A percentile compares a stretch with the other conserved stretches of the same genome.
These are phyloP conservation scores for Nigrospora sphaerica DNA, from an alignment of 2,329 filamentous ascomycete species.

Conservation along the genomic window DNA sequence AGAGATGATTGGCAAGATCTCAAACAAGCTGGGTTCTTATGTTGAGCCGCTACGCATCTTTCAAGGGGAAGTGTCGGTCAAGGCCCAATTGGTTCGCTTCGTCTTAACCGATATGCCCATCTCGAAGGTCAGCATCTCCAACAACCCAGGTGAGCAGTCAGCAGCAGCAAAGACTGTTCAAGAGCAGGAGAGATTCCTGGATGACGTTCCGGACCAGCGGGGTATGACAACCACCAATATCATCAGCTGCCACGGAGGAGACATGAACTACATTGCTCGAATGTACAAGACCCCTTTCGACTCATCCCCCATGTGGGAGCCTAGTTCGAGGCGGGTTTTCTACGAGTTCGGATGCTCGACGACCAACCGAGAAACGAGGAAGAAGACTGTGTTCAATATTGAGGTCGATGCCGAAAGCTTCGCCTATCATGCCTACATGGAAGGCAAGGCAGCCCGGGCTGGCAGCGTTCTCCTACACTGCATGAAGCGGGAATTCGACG, in stretches of 20 bases:
- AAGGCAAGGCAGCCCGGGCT: neutral
- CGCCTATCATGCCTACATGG: constrained; percentile 7
- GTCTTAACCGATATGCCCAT: neutral
- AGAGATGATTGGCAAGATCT: constrained; percentile 1
- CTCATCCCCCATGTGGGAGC: neutral
- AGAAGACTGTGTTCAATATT: constrained; percentile 11
- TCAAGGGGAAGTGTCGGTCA: constrained; percentile 1
- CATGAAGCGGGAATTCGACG: constrained; percentile 18
- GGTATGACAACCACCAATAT: constrained; percentile 2
- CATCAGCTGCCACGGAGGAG: constrained; percentile 1
- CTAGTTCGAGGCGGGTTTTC: neutral
- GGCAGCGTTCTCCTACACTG: constrained; percentile 17
- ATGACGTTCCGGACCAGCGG: neutral
- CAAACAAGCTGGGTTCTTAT: neutral
- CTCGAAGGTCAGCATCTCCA: constrained; percentile 2
- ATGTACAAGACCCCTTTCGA: neutral
- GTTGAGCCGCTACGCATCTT: constrained; percentile 5
- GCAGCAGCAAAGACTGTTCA: too few relatives aligned
- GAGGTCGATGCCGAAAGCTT: constrained; percentile 16
- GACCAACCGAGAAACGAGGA: neutral
- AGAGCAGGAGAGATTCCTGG: constrained; percentile 2
- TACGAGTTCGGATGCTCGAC: constrained; percentile 6
- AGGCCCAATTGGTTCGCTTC: constrained; percentile 5
- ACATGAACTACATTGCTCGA: constrained; percentile 3
- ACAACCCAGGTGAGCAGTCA: neutral